Percentiles rank a stretch among this genome's conserved stretches.
These are phyloP conservation scores for Acacia concinna DNA, from an alignment of 331 rosid species.

Conservation along the genomic window DNA sequence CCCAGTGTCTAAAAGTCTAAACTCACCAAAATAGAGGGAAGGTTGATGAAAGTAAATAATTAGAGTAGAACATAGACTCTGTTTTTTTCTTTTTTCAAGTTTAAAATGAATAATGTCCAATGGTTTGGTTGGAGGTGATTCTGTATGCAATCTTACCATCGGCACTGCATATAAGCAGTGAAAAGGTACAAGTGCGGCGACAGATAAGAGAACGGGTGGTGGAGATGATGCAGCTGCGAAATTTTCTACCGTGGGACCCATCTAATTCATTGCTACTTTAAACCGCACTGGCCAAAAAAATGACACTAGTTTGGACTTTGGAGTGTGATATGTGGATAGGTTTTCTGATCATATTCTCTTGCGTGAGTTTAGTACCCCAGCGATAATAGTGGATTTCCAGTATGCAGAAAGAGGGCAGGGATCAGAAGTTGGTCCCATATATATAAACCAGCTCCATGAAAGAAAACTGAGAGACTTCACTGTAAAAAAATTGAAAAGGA, in stretches of 20 bases:
- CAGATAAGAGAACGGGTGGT: neutral
- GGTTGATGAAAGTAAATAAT: neutral
- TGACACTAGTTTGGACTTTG: neutral
- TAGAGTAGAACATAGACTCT: neutral
- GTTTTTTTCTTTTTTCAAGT: too few relatives aligned
- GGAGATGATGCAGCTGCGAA: neutral
- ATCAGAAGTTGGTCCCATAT: neutral
- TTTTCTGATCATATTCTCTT: neutral
- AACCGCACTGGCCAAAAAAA: neutral
- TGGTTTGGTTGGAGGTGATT: too few relatives aligned
- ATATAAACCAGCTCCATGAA: neutral
- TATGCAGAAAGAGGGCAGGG: neutral
- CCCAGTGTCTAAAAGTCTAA: neutral
- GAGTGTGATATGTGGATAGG: neutral
- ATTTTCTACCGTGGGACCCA: neutral
- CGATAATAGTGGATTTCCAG: neutral
- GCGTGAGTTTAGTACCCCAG: neutral
- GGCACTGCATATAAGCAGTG: neutral
- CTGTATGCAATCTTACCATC: neutral
- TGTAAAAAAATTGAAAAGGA: neutral
- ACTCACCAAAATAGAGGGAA: neutral
- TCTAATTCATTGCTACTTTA: neutral
- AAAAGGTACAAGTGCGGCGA: neutral
- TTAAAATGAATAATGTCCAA: too few relatives aligned
- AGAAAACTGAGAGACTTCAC: neutral